These are phyloP conservation scores for Aspergillus fumigatiaffinis DNA, from an alignment of 2,329 filamentous ascomycete genomes.

Conservation along the genomic window DNA sequence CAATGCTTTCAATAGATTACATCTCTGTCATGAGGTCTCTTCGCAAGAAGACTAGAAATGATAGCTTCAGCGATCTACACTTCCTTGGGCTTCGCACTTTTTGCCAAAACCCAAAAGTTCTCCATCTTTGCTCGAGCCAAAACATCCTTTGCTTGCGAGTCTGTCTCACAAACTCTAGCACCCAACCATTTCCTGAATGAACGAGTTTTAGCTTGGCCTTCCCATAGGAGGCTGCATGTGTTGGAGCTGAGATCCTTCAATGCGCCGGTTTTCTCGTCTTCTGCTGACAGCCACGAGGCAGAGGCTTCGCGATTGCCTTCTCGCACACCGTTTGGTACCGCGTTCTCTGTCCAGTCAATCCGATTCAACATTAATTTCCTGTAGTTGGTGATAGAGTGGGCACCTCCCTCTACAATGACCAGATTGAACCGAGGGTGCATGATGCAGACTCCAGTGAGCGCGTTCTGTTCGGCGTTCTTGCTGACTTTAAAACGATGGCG, in stretches of 20 bases:
- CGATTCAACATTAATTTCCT: conserved; percentile 91
- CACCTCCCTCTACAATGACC: conserved; percentile 86
- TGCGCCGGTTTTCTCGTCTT: conserved; percentile 68
- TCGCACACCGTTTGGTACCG: conserved; percentile 57
- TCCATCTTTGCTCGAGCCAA: conserved; percentile 83
- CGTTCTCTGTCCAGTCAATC: conserved; percentile 92
- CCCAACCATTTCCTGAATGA: conserved; percentile 85
- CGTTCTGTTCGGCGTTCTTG: conserved; percentile 85
- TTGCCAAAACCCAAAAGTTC: conserved; percentile 89
- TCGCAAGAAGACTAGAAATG: not conserved
- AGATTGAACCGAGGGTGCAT: conserved; percentile 86
- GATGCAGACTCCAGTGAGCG: conserved; percentile 83
- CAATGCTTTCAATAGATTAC: not conserved
- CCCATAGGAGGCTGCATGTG: conserved; percentile 79
- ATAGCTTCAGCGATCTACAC: conserved; percentile 12
- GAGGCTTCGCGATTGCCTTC: conserved; percentile 60
- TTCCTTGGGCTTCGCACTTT: conserved; percentile 51
- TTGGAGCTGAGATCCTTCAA: conserved; percentile 80
- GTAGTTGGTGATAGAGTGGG: conserved; percentile 77
- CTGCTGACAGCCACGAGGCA: conserved; percentile 70
- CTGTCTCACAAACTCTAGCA: conserved; percentile 81
- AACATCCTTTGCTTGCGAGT: conserved; percentile 79
- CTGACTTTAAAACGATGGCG: conserved; percentile 91
- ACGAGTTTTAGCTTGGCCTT: conserved; percentile 78
- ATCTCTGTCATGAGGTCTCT: conserved; percentile 3